Evolutionary conservation across 1,139 yeast genomes (phyloP).

Genomic region (Hanseniaspora uvarum): DNA sequence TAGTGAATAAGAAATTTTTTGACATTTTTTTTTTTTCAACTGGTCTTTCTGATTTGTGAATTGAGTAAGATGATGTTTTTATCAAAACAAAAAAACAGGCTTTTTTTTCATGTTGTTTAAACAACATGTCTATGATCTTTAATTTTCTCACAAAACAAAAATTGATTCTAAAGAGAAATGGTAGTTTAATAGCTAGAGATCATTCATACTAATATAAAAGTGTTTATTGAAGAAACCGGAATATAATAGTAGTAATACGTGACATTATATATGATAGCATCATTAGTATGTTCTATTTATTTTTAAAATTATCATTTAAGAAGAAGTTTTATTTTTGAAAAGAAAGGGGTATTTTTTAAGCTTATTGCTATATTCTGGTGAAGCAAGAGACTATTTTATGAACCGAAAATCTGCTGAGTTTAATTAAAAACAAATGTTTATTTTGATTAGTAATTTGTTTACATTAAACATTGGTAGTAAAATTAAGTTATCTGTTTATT

Average conservation of each 20-base stretch:
- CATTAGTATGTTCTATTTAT: constrained; percentile 1
- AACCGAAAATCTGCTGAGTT: too few relatives aligned
- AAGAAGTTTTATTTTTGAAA: not conserved
- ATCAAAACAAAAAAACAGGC: not conserved
- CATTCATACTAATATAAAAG: not conserved
- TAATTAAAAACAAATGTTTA: too few relatives aligned
- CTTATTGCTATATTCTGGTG: too few relatives aligned
- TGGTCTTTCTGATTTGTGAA: not conserved
- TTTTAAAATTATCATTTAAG: not conserved
- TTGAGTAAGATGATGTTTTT: not conserved
- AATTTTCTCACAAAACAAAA: not conserved
- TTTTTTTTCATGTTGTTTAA: not conserved
- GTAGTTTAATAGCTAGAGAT: not conserved
- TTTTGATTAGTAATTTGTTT: too few relatives aligned
- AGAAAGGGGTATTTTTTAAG: too few relatives aligned
- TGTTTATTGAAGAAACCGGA: constrained; percentile 14
- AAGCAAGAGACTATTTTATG: too few relatives aligned
- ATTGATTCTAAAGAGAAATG: not conserved
- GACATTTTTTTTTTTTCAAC: not conserved
- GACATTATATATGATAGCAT: not conserved
- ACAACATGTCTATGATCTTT: not conserved
- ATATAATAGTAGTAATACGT: not conserved
- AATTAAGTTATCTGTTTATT: too few relatives aligned
- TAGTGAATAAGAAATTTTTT: constrained; percentile 12
- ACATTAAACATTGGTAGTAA: too few relatives aligned